A percentile compares a stretch with the other conserved stretches of the same genome.
Evolutionary conservation across 257 asterid genomes (phyloP).

Genomic region (Haberlea rhodopensis): DNA sequence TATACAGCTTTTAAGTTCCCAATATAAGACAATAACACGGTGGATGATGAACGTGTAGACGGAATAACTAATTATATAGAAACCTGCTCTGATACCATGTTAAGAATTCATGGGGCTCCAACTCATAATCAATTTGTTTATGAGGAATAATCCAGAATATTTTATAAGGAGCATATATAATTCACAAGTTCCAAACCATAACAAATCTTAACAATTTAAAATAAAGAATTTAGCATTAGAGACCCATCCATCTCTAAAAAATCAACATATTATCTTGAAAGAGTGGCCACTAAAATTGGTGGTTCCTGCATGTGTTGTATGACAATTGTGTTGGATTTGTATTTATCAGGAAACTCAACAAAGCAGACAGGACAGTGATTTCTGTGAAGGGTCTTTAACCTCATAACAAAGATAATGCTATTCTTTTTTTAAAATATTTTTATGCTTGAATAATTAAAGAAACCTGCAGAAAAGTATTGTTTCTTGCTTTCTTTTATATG

Average conservation of each 20-base stretch:
- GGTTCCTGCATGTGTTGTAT: slow-evolving; percentile 48
- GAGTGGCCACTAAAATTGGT: slow-evolving; percentile 71
- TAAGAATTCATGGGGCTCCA: too few species aligned
- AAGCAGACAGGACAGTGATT: slow-evolving; percentile 25
- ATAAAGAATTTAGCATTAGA: slow-evolving; percentile 20
- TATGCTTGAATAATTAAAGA: neutral
- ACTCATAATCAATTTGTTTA: too few species aligned
- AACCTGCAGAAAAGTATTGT: slow-evolving; percentile 10
- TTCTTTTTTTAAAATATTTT: slow-evolving; percentile 20
- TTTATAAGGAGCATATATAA: too few species aligned
- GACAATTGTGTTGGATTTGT: slow-evolving; percentile 29
- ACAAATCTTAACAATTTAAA: too few species aligned
- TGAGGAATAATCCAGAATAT: too few species aligned
- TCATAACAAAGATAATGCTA: slow-evolving; percentile 41
- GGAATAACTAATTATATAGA: too few species aligned
- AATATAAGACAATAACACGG: too few species aligned
- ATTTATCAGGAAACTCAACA: slow-evolving; percentile 34
- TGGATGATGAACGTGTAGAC: too few species aligned
- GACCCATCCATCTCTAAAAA: slow-evolving; percentile 31
- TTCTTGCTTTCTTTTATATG: slow-evolving; percentile 23
- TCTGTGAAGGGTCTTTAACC: slow-evolving; percentile 32
- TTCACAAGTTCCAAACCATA: too few species aligned
- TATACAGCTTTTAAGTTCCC: too few species aligned
- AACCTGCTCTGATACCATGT: too few species aligned
- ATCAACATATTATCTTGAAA: slow-evolving; percentile 54